These are phyloP conservation scores for Osmanthus fragrans DNA, from an alignment of 257 asterid species.

Conservation along the genomic window DNA sequence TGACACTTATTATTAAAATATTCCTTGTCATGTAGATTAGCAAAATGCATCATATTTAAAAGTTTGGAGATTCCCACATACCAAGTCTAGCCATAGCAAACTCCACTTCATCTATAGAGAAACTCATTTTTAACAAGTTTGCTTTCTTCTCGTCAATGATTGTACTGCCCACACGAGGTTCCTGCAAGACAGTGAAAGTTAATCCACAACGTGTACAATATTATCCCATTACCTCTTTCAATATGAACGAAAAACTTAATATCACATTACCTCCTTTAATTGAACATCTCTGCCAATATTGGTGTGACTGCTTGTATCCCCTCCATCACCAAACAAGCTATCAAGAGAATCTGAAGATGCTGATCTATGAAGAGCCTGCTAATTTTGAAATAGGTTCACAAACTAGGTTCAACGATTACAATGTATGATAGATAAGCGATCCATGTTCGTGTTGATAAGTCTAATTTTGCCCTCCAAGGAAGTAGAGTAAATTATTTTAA, in stretches of 20 bases:
- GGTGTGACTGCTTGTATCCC: conserved; percentile 32
- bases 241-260: conserved; percentile 3
- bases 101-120: conserved; percentile 68
- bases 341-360: conserved; percentile 55
- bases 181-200: conserved; percentile 50
- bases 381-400: conserved; percentile 20
- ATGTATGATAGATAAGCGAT: conserved; percentile 1
- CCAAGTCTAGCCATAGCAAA: conserved; percentile 84
- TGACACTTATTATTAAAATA: conserved; percentile 3
- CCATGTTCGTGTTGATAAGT: neutral
- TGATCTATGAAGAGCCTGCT: conserved; percentile 49
- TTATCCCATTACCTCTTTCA: neutral
- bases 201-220: conserved; percentile 10
- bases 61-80: conserved; percentile 40
- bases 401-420: conserved; percentile 14
- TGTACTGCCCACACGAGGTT: conserved; percentile 46
- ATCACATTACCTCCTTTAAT: conserved; percentile 56
- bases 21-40: neutral
- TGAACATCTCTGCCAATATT: conserved; percentile 20
- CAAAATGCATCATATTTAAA: conserved; percentile 23
- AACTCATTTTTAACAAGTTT: conserved; percentile 74
- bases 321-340: conserved; percentile 40
- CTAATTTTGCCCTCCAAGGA: neutral
- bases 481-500: neutral
- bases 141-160: conserved; percentile 51